Evolutionary conservation across 768 basidiomycete species (phyloP).

Genomic region (Amanita pseudoporphyria): DNA sequence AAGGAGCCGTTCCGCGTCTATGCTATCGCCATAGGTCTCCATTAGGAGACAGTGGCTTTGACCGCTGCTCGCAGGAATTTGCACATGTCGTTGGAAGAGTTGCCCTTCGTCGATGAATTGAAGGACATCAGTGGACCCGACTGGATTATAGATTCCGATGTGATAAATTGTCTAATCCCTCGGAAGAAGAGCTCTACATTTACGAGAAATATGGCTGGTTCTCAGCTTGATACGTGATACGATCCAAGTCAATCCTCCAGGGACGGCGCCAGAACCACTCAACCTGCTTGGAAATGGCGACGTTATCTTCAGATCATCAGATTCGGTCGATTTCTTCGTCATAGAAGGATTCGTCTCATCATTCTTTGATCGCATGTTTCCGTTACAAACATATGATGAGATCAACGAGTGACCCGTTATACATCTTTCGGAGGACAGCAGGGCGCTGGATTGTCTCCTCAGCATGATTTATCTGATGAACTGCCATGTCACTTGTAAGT

Average conservation of each 20-base stretch:
- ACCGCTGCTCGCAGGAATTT: constrained; percentile 23
- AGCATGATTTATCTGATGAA: constrained; percentile 1
- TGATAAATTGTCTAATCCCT: not conserved
- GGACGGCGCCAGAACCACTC: not conserved
- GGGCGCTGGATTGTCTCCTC: constrained; percentile 7
- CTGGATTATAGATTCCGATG: not conserved
- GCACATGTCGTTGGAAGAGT: constrained; percentile 28
- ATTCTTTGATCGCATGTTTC: constrained; percentile 20
- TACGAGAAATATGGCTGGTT: not conserved
- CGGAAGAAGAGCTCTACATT: not conserved
- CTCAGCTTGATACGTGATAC: not conserved
- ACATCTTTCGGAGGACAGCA: constrained; percentile 10
- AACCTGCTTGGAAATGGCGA: not conserved
- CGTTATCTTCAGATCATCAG: constrained; percentile 3
- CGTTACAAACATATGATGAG: constrained; percentile 8
- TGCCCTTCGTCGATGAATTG: not conserved
- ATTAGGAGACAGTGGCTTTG: constrained; percentile 12
- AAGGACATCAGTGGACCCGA: not conserved
- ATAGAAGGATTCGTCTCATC: not conserved
- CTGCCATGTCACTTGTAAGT: too few species aligned
- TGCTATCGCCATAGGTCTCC: not conserved
- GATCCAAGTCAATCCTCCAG: not conserved
- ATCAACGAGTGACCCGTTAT: constrained; percentile 7
- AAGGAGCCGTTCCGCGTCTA: not conserved
- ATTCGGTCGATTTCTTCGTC: constrained; percentile 1